Evolutionary conservation across 164 flowering plant species (phyloP), one percentile per base, ranked within the genome.

Genomic region (Cinnamomum chago): DNA sequence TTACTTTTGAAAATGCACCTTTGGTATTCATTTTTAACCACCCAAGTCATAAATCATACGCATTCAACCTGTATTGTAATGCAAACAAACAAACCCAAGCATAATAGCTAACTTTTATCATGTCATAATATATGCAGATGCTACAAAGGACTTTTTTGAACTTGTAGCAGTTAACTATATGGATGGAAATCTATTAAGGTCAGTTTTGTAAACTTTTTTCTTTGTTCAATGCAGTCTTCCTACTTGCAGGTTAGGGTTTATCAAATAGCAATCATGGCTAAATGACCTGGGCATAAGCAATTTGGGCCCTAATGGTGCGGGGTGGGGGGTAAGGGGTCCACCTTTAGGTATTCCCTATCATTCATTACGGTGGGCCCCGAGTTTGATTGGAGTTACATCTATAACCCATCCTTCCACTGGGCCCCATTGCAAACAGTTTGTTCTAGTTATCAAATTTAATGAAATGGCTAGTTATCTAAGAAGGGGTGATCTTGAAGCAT

Each of bases 91-190:
- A 40, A 5, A 40, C 47, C 47, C 47, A 40, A 47, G 5, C 22
- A 25, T 52, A 23, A 23, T 70, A 14, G 47, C 15, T 69, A 11
- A 40, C 7, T 20, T 12, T 75, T 58, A 67, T 71, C 65, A 33
- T 7, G 28, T 51, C 72, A 71, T 58, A 72, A 55, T 40, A 6
- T 58, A 2, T 80, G 83, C 92, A 92, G 97, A 92, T 86, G 93
- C 92, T 62, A 79, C 89, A 7, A 90, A 87, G 79, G 90, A 85
- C 2, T 89, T 87, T 75, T 90, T 84, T 67, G 77, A 85, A 52
- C 83, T 83, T 76, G 87, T 79, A 51, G 89, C 90, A 65, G 83
- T 65, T 68, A 72, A 55, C 67, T 81, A 77, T 58, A 66, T 73
- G 77, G 85, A 82, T 3, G 76, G 79, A 80, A 73, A 71, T 71